A percentile compares a stretch with the other conserved stretches of the same genome.
Conservation (phyloP, 768 basidiomycete species). For the Collybia sp. region DNA sequence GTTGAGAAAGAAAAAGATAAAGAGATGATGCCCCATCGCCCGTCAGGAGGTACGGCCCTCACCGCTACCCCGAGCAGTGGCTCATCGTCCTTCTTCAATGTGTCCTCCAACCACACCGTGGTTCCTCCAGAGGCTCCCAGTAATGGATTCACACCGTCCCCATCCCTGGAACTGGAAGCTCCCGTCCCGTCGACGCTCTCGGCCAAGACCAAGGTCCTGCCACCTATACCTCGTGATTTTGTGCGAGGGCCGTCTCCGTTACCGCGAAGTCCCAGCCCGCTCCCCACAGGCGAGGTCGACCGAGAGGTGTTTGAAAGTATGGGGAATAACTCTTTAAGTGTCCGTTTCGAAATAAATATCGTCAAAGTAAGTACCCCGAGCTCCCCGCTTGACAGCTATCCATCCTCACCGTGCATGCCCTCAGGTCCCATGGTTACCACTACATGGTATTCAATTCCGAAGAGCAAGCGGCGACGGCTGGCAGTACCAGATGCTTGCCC, state of each 20-base stretch:
- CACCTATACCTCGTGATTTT: slow-evolving; percentile 78
- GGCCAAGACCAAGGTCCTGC: slow-evolving; percentile 58
- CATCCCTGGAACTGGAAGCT: slow-evolving; percentile 25
- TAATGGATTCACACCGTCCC: slow-evolving; percentile 21
- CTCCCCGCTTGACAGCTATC: neutral
- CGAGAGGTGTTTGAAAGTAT: slow-evolving; percentile 68
- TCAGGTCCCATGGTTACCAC: slow-evolving; percentile 87
- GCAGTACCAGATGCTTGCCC: slow-evolving; percentile 96
- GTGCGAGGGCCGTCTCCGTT: slow-evolving; percentile 18
- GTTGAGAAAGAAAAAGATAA: slow-evolving; percentile 27
- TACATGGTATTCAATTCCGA: slow-evolving; percentile 95
- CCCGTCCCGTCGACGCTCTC: too few relatives aligned
- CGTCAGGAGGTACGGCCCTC: slow-evolving; percentile 40
- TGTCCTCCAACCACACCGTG: slow-evolving; percentile 48
- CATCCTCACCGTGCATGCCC: slow-evolving; percentile 5
- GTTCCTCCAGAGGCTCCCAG: slow-evolving; percentile 11
- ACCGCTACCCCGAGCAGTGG: slow-evolving; percentile 62
- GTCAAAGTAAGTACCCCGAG: slow-evolving; percentile 73
- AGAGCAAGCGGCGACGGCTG: slow-evolving; percentile 87
- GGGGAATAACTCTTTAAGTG: slow-evolving; percentile 75
- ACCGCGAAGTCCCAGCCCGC: slow-evolving; percentile 43
- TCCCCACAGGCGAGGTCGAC: slow-evolving; percentile 66
- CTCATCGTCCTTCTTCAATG: slow-evolving; percentile 85
- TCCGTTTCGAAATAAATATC: slow-evolving; percentile 95
- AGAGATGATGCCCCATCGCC: slow-evolving; percentile 22